Conservation (phyloP, 1,139 yeast species). For the Pichia sp. region DNA sequence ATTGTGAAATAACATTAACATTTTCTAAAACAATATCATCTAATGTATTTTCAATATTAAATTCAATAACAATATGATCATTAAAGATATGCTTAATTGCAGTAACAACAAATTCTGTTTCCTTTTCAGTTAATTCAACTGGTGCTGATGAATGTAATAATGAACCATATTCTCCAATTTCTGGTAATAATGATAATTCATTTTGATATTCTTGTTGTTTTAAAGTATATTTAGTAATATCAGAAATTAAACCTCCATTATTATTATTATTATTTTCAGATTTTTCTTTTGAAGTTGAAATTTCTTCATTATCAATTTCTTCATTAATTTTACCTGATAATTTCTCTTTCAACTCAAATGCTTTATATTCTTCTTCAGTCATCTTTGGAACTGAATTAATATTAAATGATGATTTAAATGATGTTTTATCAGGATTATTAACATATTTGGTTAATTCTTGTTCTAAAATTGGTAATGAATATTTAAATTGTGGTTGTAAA, state of each 20-base stretch:
- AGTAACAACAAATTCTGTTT: conserved; percentile 86
- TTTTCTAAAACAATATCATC: conserved; percentile 71
- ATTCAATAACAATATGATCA: conserved; percentile 77
- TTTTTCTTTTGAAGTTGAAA: background rate
- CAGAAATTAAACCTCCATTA: conserved; percentile 28
- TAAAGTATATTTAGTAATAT: conserved; percentile 30
- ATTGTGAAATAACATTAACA: conserved; percentile 66
- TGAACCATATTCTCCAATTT: conserved; percentile 64
- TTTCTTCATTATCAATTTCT: conserved; percentile 2
- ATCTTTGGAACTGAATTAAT: conserved; percentile 57
- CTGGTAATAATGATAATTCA: conserved; percentile 62
- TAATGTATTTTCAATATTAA: conserved; percentile 77
- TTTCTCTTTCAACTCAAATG: conserved; percentile 49
- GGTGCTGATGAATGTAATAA: conserved; percentile 67
- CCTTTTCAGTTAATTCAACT: conserved; percentile 78
- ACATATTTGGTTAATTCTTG: conserved; percentile 69
- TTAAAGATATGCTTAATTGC: conserved; percentile 79
- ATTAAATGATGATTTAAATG: conserved; percentile 64
- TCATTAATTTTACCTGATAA: conserved; percentile 21
- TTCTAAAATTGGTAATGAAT: conserved; percentile 73
- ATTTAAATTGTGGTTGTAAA: conserved; percentile 62
- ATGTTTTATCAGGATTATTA: conserved; percentile 45
- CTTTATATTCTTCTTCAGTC: conserved; percentile 57
- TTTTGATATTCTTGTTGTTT: conserved; percentile 60
- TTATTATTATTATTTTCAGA: conserved; percentile 2